Conservation (phyloP, 2,329 filamentous ascomycete species). For the Aquanectria penicillioides region DNA sequence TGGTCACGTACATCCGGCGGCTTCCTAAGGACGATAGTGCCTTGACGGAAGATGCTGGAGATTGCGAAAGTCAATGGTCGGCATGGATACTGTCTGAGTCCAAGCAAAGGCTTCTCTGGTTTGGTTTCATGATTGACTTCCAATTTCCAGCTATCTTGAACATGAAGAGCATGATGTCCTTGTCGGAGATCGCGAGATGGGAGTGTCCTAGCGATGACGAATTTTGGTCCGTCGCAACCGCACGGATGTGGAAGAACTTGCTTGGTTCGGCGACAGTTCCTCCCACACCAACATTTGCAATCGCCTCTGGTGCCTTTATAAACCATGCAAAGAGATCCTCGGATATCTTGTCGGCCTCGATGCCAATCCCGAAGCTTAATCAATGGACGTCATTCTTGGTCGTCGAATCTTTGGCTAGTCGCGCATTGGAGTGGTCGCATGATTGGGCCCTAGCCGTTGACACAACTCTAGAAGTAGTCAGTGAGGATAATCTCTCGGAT, state of each 20-base stretch:
- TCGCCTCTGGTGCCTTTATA: background rate
- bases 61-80: background rate
- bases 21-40: background rate
- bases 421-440: background rate
- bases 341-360: background rate
- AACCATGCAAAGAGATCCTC: background rate
- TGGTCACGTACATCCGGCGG: background rate
- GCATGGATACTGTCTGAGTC: background rate
- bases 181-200: background rate
- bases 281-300: background rate
- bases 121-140: background rate
- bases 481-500: background rate
- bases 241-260: background rate
- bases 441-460: background rate
- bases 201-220: background rate
- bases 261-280: background rate
- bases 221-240: background rate
- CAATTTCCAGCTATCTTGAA: background rate
- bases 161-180: background rate
- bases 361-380: background rate
- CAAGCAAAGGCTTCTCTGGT: background rate
- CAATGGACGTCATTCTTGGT: background rate
- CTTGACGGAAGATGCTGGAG: background rate
- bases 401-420: background rate
- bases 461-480: background rate